Conservation (phyloP, 106 monocot genomes). For the Phalaenopsis equestris region DNA sequence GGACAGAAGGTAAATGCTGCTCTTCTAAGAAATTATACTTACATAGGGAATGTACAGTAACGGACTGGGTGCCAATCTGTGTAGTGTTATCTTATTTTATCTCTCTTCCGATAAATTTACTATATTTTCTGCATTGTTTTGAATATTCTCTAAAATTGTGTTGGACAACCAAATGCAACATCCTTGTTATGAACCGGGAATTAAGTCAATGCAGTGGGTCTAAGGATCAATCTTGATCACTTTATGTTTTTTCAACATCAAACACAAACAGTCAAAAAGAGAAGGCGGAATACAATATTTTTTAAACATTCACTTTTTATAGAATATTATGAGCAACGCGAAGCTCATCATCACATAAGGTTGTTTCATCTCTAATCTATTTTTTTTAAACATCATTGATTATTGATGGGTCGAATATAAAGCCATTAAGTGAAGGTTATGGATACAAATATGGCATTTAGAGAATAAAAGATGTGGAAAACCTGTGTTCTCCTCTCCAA, state of each 20-base stretch:
- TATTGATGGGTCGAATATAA: too few relatives aligned
- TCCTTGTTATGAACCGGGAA: not conserved
- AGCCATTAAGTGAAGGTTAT: too few relatives aligned
- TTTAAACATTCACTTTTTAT: not conserved
- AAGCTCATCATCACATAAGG: too few relatives aligned
- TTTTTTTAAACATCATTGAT: too few relatives aligned
- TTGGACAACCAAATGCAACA: not conserved
- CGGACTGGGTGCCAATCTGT: not conserved
- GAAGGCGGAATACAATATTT: not conserved
- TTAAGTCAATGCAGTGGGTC: not conserved
- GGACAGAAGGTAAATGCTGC: slow-evolving; percentile 54
- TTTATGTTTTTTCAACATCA: not conserved
- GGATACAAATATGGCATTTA: too few relatives aligned
- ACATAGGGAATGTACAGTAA: not conserved
- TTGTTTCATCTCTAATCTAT: too few relatives aligned
- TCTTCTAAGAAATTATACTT: not conserved
- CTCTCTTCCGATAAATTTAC: not conserved
- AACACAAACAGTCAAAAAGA: not conserved
- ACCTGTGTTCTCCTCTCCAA: too few relatives aligned
- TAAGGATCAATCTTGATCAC: not conserved
- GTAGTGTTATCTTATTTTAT: not conserved
- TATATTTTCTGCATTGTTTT: not conserved
- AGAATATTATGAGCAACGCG: too few relatives aligned
- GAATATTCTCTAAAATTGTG: not conserved
- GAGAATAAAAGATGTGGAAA: too few relatives aligned